These are phyloP conservation scores for Thermochaetoides thermophila DNA, from an alignment of 495 filamentous ascomycete genomes.

Conservation along the genomic window DNA sequence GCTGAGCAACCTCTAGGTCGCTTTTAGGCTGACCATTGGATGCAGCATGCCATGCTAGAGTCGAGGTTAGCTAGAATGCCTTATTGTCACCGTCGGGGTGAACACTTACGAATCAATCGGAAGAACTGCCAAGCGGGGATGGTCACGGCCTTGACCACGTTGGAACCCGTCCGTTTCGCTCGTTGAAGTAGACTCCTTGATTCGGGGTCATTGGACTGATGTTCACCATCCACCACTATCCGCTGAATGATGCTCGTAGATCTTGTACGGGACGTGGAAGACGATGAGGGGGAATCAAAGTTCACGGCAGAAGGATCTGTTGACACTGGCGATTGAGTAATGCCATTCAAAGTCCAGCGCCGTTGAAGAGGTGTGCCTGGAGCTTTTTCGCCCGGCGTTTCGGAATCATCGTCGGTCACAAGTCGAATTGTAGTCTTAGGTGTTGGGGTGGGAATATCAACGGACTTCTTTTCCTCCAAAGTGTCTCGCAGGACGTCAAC, in stretches of 20 bases:
- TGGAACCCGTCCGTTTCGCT: slow-evolving; percentile 29
- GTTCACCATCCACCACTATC: slow-evolving; percentile 26
- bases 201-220: slow-evolving; percentile 21
- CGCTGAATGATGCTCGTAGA: slow-evolving; percentile 37
- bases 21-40: slow-evolving; percentile 25
- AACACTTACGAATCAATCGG: slow-evolving; percentile 58
- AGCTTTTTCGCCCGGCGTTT: slow-evolving; percentile 2
- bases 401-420: slow-evolving; percentile 20
- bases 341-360: slow-evolving; percentile 19
- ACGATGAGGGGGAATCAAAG: slow-evolving; percentile 10
- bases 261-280: slow-evolving; percentile 16
- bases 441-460: slow-evolving; percentile 5
- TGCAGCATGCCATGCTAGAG: slow-evolving; percentile 54
- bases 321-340: slow-evolving; percentile 11
- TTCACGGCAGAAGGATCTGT: slow-evolving; percentile 5
- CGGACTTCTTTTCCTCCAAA: slow-evolving; percentile 37
- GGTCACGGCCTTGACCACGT: slow-evolving; percentile 64
- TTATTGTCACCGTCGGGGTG: neutral
- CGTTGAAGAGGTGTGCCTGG: slow-evolving; percentile 10
- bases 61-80: slow-evolving; percentile 34
- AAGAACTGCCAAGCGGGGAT: slow-evolving; percentile 99
- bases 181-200: slow-evolving; percentile 21
- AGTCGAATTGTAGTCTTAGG: slow-evolving; percentile 22
- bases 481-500: slow-evolving; percentile 76
- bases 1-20: slow-evolving; percentile 32